phyloP scores from a whole-genome alignment of 2,329 filamentous ascomycete species.

The Blastomyces gilchristii region DNA sequence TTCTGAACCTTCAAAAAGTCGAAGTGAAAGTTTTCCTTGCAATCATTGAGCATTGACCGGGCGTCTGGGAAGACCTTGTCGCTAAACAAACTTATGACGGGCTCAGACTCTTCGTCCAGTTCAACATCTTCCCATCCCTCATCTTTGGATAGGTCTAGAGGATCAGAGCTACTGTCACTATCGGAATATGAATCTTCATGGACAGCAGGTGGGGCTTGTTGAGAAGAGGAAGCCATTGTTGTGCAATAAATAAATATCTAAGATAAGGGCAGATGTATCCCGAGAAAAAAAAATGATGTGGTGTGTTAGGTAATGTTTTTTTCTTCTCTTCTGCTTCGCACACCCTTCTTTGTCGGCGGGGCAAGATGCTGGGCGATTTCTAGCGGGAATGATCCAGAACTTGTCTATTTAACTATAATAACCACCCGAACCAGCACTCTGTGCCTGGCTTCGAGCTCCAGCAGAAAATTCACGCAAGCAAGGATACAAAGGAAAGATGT shows the following conservation, averaged over 20 bases:
- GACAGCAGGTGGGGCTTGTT: not conserved
- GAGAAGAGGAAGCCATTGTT: not conserved
- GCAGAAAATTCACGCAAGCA: no score
- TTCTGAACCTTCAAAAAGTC: constrained; percentile 55
- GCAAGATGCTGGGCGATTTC: no score
- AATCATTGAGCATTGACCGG: constrained; percentile 56
- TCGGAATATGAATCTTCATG: constrained; percentile 12
- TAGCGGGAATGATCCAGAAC: no score
- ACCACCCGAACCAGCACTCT: no score
- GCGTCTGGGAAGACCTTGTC: constrained; percentile 55
- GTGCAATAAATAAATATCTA: not conserved
- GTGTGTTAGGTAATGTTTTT: not conserved
- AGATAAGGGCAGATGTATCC: not conserved
- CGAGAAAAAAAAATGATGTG: not conserved
- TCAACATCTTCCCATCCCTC: constrained; percentile 52
- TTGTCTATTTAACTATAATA: no score
- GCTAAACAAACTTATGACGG: constrained; percentile 59
- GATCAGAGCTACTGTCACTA: constrained; percentile 21
- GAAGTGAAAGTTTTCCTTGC: constrained; percentile 55
- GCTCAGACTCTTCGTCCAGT: constrained; percentile 51
- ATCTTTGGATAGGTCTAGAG: constrained; percentile 38
- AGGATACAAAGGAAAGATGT: no score
- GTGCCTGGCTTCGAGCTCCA: no score
- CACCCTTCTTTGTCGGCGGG: not conserved
- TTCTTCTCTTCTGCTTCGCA: not conserved